A percentile compares a stretch with the other conserved stretches of the same genome.
Evolutionary conservation across 2,329 filamentous ascomycete species (phyloP).

Genomic region (Epichloe gansuensis): DNA sequence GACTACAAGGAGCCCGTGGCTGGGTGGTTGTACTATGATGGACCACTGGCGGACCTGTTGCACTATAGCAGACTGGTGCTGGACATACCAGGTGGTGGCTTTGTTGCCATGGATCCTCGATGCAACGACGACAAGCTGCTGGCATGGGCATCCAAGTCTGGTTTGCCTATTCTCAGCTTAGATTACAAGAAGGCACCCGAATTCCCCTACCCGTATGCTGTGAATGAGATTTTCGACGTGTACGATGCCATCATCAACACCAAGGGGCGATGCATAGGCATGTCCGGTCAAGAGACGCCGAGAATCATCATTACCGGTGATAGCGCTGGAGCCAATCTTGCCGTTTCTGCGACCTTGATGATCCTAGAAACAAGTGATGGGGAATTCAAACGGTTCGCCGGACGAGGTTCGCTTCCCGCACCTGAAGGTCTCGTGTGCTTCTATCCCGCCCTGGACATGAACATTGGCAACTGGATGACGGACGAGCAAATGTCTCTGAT

Average conservation of each 20-base stretch:
- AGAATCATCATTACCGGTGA: conserved; percentile 34
- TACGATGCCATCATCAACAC: conserved; percentile 26
- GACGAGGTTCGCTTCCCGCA: conserved; percentile 47
- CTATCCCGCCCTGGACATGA: conserved; percentile 90
- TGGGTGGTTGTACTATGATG: conserved; percentile 92
- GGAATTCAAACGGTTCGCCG: conserved; percentile 17
- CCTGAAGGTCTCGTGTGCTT: conserved; percentile 76
- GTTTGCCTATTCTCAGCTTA: conserved; percentile 77
- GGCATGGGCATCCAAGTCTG: conserved; percentile 80
- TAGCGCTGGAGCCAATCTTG: conserved; percentile 37
- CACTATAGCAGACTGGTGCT: conserved; percentile 68
- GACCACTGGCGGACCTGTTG: conserved; percentile 64
- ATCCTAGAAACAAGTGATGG: conserved; percentile 61
- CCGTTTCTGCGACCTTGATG: conserved; percentile 71
- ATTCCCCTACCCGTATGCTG: conserved; percentile 34
- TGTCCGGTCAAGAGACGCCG: conserved; percentile 27
- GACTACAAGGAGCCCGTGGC: conserved; percentile 73
- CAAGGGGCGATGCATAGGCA: conserved; percentile 29
- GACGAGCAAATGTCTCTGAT: conserved; percentile 96
- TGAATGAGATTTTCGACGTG: conserved; percentile 40
- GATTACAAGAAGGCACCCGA: conserved; percentile 59
- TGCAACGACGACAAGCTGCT: conserved; percentile 90
- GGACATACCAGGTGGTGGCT: conserved; percentile 88
- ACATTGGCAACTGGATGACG: conserved; percentile 98
- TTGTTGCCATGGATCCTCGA: conserved; percentile 92